These are phyloP conservation scores for Candida mesenterica DNA, from an alignment of 1,139 yeast species.

Conservation along the genomic window DNA sequence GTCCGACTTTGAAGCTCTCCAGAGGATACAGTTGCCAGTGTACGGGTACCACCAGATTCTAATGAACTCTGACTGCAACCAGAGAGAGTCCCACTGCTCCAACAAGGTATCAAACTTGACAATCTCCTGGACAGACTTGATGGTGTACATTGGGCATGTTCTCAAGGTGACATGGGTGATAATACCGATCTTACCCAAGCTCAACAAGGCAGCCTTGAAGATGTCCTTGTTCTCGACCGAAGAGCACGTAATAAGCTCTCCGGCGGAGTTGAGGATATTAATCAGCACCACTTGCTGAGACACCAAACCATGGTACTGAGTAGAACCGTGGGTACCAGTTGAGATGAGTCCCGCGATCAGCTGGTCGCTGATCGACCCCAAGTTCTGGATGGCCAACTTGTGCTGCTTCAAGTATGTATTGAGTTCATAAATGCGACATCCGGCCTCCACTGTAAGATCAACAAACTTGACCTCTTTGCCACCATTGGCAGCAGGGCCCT, in stretches of 20 bases:
- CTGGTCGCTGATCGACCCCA: conserved; percentile 94
- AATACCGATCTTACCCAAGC: conserved; percentile 89
- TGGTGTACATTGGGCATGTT: conserved; percentile 78
- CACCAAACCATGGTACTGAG: conserved; percentile 88
- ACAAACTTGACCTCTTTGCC: conserved; percentile 56
- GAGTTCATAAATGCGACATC: conserved; percentile 76
- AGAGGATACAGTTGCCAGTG: conserved; percentile 75
- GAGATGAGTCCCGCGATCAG: conserved; percentile 92
- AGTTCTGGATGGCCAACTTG: conserved; percentile 80
- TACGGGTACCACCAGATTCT: conserved; percentile 99
- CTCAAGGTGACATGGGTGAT: conserved; percentile 87
- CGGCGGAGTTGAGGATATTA: conserved; percentile 69
- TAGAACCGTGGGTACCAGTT: conserved; percentile 96
- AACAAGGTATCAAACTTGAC: conserved; percentile 72
- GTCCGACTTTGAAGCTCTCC: conserved; percentile 79
- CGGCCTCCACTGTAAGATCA: conserved; percentile 92
- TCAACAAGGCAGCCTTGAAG: conserved; percentile 81
- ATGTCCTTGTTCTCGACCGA: conserved; percentile 64
- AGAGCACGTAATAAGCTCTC: conserved; percentile 70
- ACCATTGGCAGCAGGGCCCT: conserved; percentile 38
- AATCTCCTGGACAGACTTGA: conserved; percentile 79
- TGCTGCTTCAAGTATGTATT: conserved; percentile 62
- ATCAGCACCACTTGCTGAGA: conserved; percentile 83
- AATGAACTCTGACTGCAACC: conserved; percentile 90
- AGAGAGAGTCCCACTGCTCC: conserved; percentile 65